Percentiles rank a stretch among this genome's conserved stretches.
phyloP scores from a whole-genome alignment of 148 eudicot genomes.

The Rhododendron kiyosumense region DNA sequence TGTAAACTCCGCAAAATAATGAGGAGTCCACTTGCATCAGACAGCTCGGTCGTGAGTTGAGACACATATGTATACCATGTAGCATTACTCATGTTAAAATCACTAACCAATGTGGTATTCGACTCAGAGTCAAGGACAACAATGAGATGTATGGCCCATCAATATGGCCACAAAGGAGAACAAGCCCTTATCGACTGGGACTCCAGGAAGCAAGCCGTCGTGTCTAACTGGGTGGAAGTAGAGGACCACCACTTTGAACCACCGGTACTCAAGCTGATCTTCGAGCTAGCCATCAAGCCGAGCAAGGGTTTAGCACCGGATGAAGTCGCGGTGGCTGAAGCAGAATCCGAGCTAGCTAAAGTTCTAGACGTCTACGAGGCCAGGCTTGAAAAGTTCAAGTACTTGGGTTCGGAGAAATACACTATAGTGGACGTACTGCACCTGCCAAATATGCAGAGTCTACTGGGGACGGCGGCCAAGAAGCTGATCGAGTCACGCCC shows the following conservation, averaged over 20 bases:
- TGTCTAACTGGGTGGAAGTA: constrained; percentile 34
- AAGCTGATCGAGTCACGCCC: constrained; percentile 22
- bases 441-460: constrained; percentile 22
- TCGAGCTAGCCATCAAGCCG: constrained; percentile 8
- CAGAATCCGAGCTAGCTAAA: constrained; percentile 8
- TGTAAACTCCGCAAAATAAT: not conserved
- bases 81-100: not conserved
- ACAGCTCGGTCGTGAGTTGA: not conserved
- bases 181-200: constrained; percentile 21
- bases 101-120: not conserved
- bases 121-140: constrained; percentile 38
- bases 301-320: not conserved
- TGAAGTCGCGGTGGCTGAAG: not conserved
- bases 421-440: constrained; percentile 23
- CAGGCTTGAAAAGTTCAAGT: constrained; percentile 19
- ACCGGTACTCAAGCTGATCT: constrained; percentile 3
- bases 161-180: constrained; percentile 12
- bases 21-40: not conserved
- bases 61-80: no score
- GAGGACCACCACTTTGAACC: constrained; percentile 32
- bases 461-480: constrained; percentile 11
- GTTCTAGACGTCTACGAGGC: constrained; percentile 34
- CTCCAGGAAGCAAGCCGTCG: constrained; percentile 17
- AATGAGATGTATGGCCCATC: constrained; percentile 24
- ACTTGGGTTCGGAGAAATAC: constrained; percentile 24